Conservation (phyloP, 2,329 filamentous ascomycete species). For the Trichoderma citrinoviride region DNA sequence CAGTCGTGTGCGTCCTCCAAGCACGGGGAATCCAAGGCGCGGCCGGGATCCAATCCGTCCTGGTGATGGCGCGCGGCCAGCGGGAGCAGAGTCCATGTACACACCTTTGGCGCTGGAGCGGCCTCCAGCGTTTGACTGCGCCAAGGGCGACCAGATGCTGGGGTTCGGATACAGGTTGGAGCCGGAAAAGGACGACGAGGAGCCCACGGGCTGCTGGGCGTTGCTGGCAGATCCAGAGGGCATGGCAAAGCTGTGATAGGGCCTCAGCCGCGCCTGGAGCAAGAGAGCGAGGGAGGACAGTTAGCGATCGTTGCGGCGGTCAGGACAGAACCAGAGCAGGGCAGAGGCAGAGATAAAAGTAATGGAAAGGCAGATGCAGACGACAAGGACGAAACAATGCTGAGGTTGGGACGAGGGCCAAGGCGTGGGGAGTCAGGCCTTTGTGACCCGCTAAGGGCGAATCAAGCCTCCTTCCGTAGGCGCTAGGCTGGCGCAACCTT, state of each 20-base stretch:
- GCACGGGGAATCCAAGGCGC: neutral
- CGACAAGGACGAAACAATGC: conserved; percentile 13
- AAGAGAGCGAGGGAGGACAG: conserved; percentile 21
- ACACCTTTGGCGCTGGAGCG: conserved; percentile 48
- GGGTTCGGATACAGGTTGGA: conserved; percentile 38
- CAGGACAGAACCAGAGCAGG: conserved; percentile 20
- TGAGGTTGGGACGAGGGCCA: conserved; percentile 21
- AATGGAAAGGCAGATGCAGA: conserved; percentile 4
- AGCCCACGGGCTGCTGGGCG: conserved; percentile 41
- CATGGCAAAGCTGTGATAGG: conserved; percentile 41
- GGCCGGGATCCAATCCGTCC: neutral
- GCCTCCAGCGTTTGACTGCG: conserved; percentile 42
- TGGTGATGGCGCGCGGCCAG: neutral
- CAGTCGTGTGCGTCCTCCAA: neutral
- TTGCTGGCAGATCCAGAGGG: conserved; percentile 34
- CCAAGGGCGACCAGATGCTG: conserved; percentile 37
- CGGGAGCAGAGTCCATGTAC: conserved; percentile 24
- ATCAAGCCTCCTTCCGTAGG: conserved; percentile 30
- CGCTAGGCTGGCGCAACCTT: conserved; percentile 36
- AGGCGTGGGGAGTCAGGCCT: conserved; percentile 22
- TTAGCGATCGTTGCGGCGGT: conserved; percentile 26
- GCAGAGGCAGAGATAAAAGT: conserved; percentile 5
- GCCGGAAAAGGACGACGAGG: conserved; percentile 36
- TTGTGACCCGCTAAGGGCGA: conserved; percentile 29
- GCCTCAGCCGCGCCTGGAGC: conserved; percentile 38